Percentiles rank a stretch among this genome's conserved stretches.
Conservation (phyloP, 148 eudicot genomes). For the Simmondsia chinensis region DNA sequence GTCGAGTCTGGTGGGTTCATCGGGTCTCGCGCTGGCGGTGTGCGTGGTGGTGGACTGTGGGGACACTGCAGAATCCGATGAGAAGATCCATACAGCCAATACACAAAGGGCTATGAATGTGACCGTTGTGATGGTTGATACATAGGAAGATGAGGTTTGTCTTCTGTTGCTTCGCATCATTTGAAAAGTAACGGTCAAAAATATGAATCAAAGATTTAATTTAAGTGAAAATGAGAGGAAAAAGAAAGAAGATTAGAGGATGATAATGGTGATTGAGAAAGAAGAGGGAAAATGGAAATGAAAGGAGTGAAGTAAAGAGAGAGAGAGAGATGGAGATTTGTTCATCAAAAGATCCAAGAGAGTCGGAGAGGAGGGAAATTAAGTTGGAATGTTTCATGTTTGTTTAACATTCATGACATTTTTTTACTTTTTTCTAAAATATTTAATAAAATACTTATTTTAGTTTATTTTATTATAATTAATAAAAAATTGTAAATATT, state of each 20-base stretch:
- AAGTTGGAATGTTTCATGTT: no score
- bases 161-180: conserved; percentile 31
- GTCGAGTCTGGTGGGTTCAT: conserved; percentile 3
- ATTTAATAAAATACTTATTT: no score
- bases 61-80: conserved; percentile 21
- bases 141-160: conserved; percentile 29
- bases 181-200: conserved; percentile 16
- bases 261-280: not conserved
- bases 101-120: conserved; percentile 36
- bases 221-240: not conserved
- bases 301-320: not conserved
- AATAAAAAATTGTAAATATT: no score
- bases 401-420: no score
- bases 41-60: conserved; percentile 19
- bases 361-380: conserved; percentile 53
- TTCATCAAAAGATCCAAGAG: conserved; percentile 45
- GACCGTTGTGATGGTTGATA: conserved; percentile 34
- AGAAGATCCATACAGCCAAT: conserved; percentile 39
- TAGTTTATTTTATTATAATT: no score
- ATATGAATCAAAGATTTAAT: not conserved
- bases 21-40: conserved; percentile 3
- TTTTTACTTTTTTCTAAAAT: no score
- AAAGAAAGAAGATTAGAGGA: not conserved
- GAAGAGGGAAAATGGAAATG: not conserved
- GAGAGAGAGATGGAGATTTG: not conserved